Evolutionary conservation across 2,329 filamentous ascomycete genomes (phyloP).

Genomic region (Nigrograna mackinnonii): DNA sequence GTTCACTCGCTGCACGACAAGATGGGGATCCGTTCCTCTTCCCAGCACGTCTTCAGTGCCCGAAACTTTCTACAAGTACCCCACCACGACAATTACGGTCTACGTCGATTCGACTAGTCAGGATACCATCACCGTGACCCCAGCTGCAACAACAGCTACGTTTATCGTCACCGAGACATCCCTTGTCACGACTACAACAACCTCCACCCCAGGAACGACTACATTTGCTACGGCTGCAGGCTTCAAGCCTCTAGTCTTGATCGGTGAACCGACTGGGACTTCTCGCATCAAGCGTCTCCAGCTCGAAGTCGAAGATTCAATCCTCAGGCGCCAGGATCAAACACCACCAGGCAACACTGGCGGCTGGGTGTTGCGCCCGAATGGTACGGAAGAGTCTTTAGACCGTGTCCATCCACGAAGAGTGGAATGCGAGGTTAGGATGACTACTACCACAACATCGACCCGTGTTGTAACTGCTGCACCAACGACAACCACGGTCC

Average conservation of each 20-base stretch:
- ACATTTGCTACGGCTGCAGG: conserved; percentile 16
- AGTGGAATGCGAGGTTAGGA: conserved; percentile 16
- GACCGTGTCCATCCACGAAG: conserved; percentile 14
- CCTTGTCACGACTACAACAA: conserved; percentile 14
- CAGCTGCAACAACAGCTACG: conserved; percentile 21
- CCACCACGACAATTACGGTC: conserved; percentile 13
- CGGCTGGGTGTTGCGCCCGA: conserved; percentile 17
- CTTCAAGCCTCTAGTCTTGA: conserved; percentile 17
- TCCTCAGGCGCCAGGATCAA: conserved; percentile 18
- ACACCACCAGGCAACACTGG: conserved; percentile 15
- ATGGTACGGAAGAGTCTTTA: conserved; percentile 14
- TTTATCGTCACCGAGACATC: conserved; percentile 18
- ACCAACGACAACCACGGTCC: conserved; percentile 13
- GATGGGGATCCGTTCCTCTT: conserved; percentile 11
- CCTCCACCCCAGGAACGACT: conserved; percentile 11
- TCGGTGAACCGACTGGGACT: conserved; percentile 6
- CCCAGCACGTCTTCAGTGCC: conserved; percentile 11
- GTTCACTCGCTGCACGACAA: conserved; percentile 7
- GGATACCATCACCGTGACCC: conserved; percentile 19
- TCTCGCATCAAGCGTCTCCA: conserved; percentile 20
- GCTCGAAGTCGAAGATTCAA: conserved; percentile 7
- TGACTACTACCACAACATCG: conserved; percentile 15
- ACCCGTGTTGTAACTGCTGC: conserved; percentile 12
- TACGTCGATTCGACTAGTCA: conserved; percentile 14
- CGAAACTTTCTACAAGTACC: conserved; percentile 13